These are phyloP conservation scores for Fagopyrum homotropicum DNA, from an alignment of 148 eudicot species.

Conservation along the genomic window DNA sequence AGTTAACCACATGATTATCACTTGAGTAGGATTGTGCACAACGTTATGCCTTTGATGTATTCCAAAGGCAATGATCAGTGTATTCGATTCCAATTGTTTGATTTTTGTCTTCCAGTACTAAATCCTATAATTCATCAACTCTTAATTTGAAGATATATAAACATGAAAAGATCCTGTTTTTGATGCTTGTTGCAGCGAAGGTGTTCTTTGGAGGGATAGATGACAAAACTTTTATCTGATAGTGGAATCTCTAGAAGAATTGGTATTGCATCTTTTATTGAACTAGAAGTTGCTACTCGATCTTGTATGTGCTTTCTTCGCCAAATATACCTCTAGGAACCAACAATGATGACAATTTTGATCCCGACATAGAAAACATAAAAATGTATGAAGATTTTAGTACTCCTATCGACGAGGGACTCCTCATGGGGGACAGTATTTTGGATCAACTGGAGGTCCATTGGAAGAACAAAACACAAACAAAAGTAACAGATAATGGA, in stretches of 20 bases:
- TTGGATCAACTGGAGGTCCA: constrained; percentile 64
- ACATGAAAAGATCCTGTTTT: neutral
- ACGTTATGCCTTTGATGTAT: too few relatives aligned
- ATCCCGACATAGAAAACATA: constrained; percentile 51
- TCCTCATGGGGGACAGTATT: constrained; percentile 69
- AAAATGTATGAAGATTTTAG: constrained; percentile 46
- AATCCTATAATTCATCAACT: neutral
- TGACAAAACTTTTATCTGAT: constrained; percentile 65
- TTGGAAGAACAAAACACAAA: constrained; percentile 32
- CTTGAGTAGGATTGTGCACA: too few relatives aligned
- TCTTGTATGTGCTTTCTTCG: constrained; percentile 48
- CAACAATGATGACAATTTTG: constrained; percentile 57
- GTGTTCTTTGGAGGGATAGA: constrained; percentile 85
- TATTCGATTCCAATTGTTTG: neutral
- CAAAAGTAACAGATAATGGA: constrained; percentile 38
- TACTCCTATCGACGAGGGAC: constrained; percentile 63
- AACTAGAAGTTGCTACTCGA: constrained; percentile 90
- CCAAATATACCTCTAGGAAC: constrained; percentile 32
- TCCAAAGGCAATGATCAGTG: neutral
- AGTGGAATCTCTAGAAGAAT: constrained; percentile 79
- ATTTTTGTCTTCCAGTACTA: neutral
- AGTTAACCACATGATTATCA: too few relatives aligned
- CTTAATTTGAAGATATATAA: constrained; percentile 6
- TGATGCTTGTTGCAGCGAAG: constrained; percentile 56
- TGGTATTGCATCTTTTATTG: constrained; percentile 84